Evolutionary conservation across 2,329 filamentous ascomycete species (phyloP).

Genomic region (Grosmannia serpens): DNA sequence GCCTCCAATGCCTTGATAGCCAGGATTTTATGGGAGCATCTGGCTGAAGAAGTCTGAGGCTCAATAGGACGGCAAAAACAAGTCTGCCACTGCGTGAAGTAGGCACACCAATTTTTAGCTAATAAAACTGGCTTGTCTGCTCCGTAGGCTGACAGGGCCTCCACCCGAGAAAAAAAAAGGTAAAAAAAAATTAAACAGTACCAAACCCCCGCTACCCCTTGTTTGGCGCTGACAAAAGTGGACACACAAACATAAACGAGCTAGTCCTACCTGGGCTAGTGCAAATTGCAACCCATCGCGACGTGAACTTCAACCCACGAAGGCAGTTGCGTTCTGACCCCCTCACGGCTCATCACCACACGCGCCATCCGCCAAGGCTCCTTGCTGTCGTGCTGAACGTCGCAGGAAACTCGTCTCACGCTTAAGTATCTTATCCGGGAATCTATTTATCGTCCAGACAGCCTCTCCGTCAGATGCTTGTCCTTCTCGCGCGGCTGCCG

Average conservation of each 20-base stretch:
- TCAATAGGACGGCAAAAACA: too few relatives aligned
- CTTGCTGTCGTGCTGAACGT: background rate
- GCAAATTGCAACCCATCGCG: conserved; percentile 9
- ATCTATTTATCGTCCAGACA: background rate
- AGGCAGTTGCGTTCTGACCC: conserved; percentile 6
- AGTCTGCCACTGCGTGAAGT: too few relatives aligned
- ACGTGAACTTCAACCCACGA: conserved; percentile 11
- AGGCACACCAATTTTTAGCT: too few relatives aligned
- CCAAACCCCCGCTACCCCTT: conserved; percentile 1
- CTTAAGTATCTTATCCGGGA: background rate
- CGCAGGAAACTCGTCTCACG: background rate
- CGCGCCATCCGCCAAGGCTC: background rate
- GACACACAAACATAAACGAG: background rate
- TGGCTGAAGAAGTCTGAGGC: too few relatives aligned
- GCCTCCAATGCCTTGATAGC: too few relatives aligned
- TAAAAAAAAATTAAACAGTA: background rate
- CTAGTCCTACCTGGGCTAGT: conserved; percentile 5
- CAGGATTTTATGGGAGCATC: too few relatives aligned
- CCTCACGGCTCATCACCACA: conserved; percentile 1
- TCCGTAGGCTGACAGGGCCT: background rate
- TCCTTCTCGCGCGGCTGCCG: background rate
- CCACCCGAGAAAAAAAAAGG: background rate
- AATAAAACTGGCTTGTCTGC: background rate
- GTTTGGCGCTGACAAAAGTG: conserved; percentile 12
- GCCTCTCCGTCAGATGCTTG: background rate